Evolutionary conservation across 768 basidiomycete genomes (phyloP).

Genomic region (Suillus plorans): DNA sequence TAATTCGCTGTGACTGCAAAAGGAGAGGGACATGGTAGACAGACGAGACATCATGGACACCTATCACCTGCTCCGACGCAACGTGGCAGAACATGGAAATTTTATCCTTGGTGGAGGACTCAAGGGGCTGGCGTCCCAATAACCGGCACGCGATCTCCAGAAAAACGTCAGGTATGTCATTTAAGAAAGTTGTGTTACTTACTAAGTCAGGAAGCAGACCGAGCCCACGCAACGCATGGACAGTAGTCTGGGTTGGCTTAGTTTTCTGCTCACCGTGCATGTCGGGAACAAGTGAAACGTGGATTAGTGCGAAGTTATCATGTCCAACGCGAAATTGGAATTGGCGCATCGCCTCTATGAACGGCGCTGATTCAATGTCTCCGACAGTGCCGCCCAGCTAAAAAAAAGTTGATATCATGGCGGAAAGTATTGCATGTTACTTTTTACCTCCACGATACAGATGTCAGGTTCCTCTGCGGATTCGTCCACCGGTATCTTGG

Average conservation of each 20-base stretch:
- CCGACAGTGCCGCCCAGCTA: conserved; percentile 98
- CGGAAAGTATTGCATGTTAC: neutral
- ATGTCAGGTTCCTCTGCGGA: conserved; percentile 92
- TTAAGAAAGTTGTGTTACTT: conserved; percentile 20
- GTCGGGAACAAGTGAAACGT: conserved; percentile 97
- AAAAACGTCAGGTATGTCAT: conserved; percentile 1
- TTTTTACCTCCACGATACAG: conserved; percentile 92
- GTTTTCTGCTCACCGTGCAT: conserved; percentile 99
- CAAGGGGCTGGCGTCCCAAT: conserved; percentile 76
- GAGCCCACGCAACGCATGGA: conserved; percentile 88
- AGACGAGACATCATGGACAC: conserved; percentile 93
- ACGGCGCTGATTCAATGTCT: conserved; percentile 98
- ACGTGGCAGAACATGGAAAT: conserved; percentile 99
- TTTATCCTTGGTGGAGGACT: conserved; percentile 85
- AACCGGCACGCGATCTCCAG: conserved; percentile 89
- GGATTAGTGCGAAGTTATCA: conserved; percentile 95
- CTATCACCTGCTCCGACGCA: conserved; percentile 82
- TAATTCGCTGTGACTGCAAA: conserved; percentile 88
- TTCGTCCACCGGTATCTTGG: conserved; percentile 92
- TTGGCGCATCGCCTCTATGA: conserved; percentile 98
- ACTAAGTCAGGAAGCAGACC: conserved; percentile 93
- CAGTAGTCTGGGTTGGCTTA: conserved; percentile 97
- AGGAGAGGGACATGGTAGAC: conserved; percentile 97
- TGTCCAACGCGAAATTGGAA: conserved; percentile 98
- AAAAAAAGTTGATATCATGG: conserved; percentile 3